Conservation (phyloP, 805 yeast species). For the Candida ulmi region DNA sequence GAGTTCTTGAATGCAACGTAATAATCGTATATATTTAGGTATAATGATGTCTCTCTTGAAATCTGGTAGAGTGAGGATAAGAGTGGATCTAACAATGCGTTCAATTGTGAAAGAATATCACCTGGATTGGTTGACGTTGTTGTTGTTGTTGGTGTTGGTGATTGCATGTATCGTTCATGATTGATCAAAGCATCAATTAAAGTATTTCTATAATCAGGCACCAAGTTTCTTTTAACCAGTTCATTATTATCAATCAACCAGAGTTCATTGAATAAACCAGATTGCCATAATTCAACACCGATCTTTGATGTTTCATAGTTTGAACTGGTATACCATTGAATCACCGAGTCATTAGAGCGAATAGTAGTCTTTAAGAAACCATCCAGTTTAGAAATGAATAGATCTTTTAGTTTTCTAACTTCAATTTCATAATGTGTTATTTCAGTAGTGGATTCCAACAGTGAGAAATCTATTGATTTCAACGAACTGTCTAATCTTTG, state of each 20-base stretch:
- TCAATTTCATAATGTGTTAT: conserved; percentile 18
- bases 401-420: conserved; percentile 13
- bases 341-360: not conserved
- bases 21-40: conserved; percentile 63
- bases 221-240: conserved; percentile 30
- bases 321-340: conserved; percentile 13
- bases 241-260: conserved; percentile 24
- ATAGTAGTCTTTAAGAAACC: conserved; percentile 11
- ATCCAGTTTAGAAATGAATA: conserved; percentile 11
- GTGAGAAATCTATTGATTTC: conserved; percentile 1
- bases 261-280: not conserved
- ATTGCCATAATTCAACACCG: not conserved
- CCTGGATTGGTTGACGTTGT: too few species aligned
- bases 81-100: conserved; percentile 42
- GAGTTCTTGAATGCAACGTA: conserved; percentile 55
- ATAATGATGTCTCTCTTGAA: conserved; percentile 73
- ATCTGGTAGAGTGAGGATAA: conserved; percentile 55
- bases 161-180: conserved; percentile 27
- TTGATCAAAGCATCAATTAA: conserved; percentile 36
- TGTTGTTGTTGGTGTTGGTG: conserved; percentile 1
- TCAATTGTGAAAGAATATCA: conserved; percentile 22
- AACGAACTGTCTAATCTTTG: conserved; percentile 11
- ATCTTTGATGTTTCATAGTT: conserved; percentile 38
- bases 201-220: conserved; percentile 38
- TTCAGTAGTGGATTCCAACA: not conserved